These are phyloP conservation scores for Metarhizium humberi DNA, from an alignment of 2,329 filamentous ascomycete genomes.

Conservation along the genomic window DNA sequence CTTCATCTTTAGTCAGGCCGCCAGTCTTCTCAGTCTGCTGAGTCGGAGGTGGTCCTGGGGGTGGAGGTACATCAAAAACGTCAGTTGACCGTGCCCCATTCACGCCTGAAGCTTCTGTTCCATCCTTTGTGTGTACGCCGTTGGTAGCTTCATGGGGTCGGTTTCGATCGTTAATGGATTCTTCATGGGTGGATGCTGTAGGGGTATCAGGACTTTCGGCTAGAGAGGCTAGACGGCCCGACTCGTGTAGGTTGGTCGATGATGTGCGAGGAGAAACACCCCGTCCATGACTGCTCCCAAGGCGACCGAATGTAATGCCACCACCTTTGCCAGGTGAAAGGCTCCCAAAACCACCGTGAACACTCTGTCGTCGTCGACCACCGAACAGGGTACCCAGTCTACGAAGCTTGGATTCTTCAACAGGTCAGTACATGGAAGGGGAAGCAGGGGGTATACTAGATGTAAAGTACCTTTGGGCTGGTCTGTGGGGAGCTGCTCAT, in stretches of 20 bases:
- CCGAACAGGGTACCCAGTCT: constrained; percentile 60
- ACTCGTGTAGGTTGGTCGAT: constrained; percentile 48
- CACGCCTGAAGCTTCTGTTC: constrained; percentile 23
- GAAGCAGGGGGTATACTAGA: background rate
- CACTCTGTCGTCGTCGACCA: constrained; percentile 54
- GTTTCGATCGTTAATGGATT: constrained; percentile 10
- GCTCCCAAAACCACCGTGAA: constrained; percentile 51
- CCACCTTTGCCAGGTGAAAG: constrained; percentile 45
- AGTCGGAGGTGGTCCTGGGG: constrained; percentile 40
- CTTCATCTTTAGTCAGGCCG: constrained; percentile 49
- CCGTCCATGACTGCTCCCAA: constrained; percentile 54
- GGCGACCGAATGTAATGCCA: constrained; percentile 47
- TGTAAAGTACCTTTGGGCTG: constrained; percentile 7
- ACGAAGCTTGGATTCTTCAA: constrained; percentile 44
- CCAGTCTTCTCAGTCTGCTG: constrained; percentile 27
- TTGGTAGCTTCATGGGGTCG: constrained; percentile 36
- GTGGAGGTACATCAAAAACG: constrained; percentile 41
- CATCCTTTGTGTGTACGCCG: constrained; percentile 27
- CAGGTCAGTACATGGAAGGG: constrained; percentile 13
- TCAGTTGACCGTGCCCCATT: constrained; percentile 41
- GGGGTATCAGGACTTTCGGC: constrained; percentile 43
- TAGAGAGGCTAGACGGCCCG: constrained; percentile 45
- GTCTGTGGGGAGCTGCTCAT: constrained; percentile 5
- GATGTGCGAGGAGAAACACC: constrained; percentile 48
- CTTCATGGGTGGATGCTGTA: constrained; percentile 16